Conservation (phyloP, 116 monocot genomes). For the Papilionanthe hybrid region DNA sequence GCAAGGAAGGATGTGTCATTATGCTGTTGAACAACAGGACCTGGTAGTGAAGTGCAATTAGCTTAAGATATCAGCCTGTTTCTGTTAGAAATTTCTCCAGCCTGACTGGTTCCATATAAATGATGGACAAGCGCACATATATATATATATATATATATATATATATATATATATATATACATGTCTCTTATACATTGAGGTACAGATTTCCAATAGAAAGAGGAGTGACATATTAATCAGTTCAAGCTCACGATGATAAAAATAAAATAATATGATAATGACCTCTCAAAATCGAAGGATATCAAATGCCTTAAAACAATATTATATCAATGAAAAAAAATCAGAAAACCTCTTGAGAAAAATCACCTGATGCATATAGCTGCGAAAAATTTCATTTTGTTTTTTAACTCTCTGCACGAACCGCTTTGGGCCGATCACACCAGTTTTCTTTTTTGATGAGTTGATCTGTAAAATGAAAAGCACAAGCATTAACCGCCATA, state of each 20-base stretch:
- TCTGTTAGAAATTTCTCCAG: neutral
- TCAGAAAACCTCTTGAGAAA: neutral
- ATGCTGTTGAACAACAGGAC: neutral
- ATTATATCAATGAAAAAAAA: neutral
- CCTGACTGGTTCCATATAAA: neutral
- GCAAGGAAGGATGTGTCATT: neutral
- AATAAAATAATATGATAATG: neutral
- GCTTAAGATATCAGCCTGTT: neutral
- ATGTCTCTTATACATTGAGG: neutral
- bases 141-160: too few relatives aligned
- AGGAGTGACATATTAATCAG: neutral
- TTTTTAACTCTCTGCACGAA: conserved; percentile 95
- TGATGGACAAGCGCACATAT: neutral
- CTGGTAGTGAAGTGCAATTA: neutral
- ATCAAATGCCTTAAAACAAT: neutral
- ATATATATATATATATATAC: neutral
- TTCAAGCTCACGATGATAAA: neutral
- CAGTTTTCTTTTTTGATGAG: conserved; percentile 93
- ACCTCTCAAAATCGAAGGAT: neutral
- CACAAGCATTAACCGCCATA: neutral
- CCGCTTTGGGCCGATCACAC: conserved; percentile 80
- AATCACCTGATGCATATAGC: conserved; percentile 60
- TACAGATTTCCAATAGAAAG: too few relatives aligned
- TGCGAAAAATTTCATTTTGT: conserved; percentile 73
- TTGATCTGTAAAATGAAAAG: conserved; percentile 57